Conservation (phyloP, 441 rosid species). For the Erodium texanum region DNA sequence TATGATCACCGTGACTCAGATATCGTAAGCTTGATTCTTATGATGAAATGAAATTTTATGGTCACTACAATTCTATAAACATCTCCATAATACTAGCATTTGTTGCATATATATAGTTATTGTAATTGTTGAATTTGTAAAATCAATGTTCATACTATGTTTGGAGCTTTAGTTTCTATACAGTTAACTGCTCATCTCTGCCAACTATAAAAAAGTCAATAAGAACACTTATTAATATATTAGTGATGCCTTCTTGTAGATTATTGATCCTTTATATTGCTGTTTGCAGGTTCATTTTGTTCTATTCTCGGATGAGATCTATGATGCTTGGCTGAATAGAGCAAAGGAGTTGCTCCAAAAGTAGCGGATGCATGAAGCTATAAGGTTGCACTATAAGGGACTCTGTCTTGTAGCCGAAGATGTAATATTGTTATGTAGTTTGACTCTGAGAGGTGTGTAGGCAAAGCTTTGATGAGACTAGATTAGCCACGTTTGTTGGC, state of each 20-base stretch:
- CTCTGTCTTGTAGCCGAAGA: too few relatives aligned
- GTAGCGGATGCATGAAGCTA: slow-evolving; percentile 8
- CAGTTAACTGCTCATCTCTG: not conserved
- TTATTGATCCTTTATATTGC: not conserved
- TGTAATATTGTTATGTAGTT: too few relatives aligned
- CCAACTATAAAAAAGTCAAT: not conserved
- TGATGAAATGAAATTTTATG: not conserved
- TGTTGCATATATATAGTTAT: not conserved
- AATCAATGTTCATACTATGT: not conserved
- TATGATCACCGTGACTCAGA: not conserved
- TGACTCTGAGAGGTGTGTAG: too few relatives aligned
- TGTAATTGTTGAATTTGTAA: not conserved
- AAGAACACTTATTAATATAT: not conserved
- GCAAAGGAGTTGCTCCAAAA: slow-evolving; percentile 54
- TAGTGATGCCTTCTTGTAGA: not conserved
- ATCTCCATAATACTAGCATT: not conserved
- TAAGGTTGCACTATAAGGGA: too few relatives aligned
- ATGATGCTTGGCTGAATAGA: slow-evolving; percentile 49
- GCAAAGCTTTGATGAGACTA: too few relatives aligned
- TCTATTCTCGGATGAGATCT: slow-evolving; percentile 48
- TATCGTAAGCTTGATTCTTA: not conserved
- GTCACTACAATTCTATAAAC: not conserved
- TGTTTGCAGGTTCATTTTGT: slow-evolving; percentile 64
- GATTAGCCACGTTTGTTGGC: too few relatives aligned
- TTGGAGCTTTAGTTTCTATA: not conserved